phyloP scores from a whole-genome alignment of 495 filamentous ascomycete genomes.

The Gamarada debralockiae region DNA sequence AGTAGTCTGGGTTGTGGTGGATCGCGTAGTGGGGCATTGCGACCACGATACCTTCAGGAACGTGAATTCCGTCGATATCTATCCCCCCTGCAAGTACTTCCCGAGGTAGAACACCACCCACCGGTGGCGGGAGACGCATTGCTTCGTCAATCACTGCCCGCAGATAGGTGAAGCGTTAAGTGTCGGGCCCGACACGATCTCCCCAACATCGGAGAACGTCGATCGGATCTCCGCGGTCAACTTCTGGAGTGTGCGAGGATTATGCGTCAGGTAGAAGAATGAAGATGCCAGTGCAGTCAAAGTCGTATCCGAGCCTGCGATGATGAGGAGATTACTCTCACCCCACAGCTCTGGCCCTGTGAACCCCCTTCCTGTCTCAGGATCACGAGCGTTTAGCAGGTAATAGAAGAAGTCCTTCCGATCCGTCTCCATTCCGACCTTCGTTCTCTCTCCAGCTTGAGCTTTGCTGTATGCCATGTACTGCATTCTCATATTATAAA shows the following conservation, averaged over 20 bases:
- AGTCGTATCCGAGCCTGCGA: slow-evolving; percentile 60
- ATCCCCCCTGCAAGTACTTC: slow-evolving; percentile 58
- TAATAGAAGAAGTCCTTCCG: slow-evolving; percentile 63
- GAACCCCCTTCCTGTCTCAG: slow-evolving; percentile 61
- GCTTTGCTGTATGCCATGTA: slow-evolving; percentile 56
- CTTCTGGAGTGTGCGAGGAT: slow-evolving; percentile 42
- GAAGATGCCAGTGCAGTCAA: slow-evolving; percentile 57
- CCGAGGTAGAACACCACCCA: slow-evolving; percentile 56
- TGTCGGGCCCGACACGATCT: slow-evolving; percentile 33
- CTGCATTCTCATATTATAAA: slow-evolving; percentile 16
- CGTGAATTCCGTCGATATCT: slow-evolving; percentile 24
- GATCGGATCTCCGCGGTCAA: slow-evolving; percentile 46
- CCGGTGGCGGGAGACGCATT: slow-evolving; percentile 65
- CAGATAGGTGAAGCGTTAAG: slow-evolving; percentile 39
- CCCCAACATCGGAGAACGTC: slow-evolving; percentile 47
- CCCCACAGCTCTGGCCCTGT: slow-evolving; percentile 63
- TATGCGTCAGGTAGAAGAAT: slow-evolving; percentile 66
- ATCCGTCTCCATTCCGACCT: slow-evolving; percentile 43
- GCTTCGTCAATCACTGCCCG: slow-evolving; percentile 65
- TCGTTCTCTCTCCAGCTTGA: slow-evolving; percentile 51
- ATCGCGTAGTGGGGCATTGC: slow-evolving; percentile 53
- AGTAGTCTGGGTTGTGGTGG: slow-evolving; percentile 53
- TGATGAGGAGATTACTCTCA: slow-evolving; percentile 64
- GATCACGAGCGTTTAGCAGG: slow-evolving; percentile 55
- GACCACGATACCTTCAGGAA: slow-evolving; percentile 38